Conservation (phyloP, 441 rosid species). For the Gossypium trilobum region DNA sequence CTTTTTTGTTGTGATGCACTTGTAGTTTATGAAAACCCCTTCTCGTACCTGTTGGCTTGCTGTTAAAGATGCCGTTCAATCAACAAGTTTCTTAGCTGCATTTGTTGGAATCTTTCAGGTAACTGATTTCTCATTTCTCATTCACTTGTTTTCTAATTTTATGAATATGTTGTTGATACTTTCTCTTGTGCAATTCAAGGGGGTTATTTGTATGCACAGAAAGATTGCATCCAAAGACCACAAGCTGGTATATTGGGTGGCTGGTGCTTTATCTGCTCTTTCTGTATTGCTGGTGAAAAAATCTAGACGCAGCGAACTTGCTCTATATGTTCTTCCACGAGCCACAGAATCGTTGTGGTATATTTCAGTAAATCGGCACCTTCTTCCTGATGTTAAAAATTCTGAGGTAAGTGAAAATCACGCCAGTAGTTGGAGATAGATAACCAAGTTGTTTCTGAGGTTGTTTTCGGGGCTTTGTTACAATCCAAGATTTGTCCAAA, state of each 20-base stretch:
- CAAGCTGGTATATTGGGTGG: constrained; percentile 88
- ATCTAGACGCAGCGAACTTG: constrained; percentile 86
- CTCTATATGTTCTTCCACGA: constrained; percentile 89
- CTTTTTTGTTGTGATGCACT: constrained; percentile 3
- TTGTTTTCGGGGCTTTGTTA: background rate
- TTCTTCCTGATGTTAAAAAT: constrained; percentile 80
- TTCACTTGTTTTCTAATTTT: background rate
- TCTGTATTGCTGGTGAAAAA: constrained; percentile 90
- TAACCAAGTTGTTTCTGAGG: background rate
- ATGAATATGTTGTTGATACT: constrained; percentile 14
- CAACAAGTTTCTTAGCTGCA: constrained; percentile 86
- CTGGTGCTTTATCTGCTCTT: constrained; percentile 80
- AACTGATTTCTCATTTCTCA: constrained; percentile 13
- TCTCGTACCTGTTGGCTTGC: constrained; percentile 88
- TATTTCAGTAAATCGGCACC: constrained; percentile 70
- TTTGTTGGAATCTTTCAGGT: constrained; percentile 99
- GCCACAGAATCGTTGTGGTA: constrained; percentile 96
- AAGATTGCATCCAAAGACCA: constrained; percentile 81
- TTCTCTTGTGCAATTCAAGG: constrained; percentile 35
- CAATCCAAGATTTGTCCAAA: background rate
- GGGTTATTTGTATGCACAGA: constrained; percentile 77
- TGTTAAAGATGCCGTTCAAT: constrained; percentile 73
- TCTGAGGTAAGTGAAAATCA: constrained; percentile 56
- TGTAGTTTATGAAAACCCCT: constrained; percentile 84
- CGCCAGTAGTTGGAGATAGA: background rate